Evolutionary conservation across 768 basidiomycete species (phyloP), one percentile per base, ranked within the genome.

Genomic region (Mycena crocata): DNA sequence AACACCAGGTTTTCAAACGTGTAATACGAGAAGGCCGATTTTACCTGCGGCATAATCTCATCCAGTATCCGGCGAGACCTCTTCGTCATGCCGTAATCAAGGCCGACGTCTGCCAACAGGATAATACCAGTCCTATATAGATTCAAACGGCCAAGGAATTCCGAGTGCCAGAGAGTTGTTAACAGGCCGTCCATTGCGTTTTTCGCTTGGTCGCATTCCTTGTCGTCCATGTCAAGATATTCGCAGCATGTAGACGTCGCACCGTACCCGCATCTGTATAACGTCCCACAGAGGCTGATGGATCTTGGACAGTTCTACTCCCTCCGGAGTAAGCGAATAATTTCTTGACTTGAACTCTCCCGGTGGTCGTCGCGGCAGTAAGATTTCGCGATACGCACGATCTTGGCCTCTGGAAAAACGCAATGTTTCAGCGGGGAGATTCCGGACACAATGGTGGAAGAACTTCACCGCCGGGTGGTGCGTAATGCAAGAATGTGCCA

Each of bases 1-100:
- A 21, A 46, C 17, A 67, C 3, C 24, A 31, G 3, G 30, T 59
- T 14, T 51, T n/a, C n/a, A 35, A 5, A 15, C 23, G 17, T 57
- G 6, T 37, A 54, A 30, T 42, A 26, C 9, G 44, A 26, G 32
- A 40, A 30, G 23, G 69, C 7, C 17, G 19, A 23, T 34, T 80
- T 65, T 63, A 91, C 94, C 80, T 95, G 94, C 24, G 94, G 94
- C 83, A 95, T 86, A 49, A 94, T 87, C 64, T 92, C 93, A 51
- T 93, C 90, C 49, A 96, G 71, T 54, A 94, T 83, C 62, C 83
- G 84, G 68, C 80, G 82, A 62, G 88, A 89, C 64, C 87, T 84
- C 71, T 87, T 86, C 17, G 90, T 85, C 86, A 94, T 88, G 19
- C 89, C 90, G 73, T 92, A 91, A 71, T 94, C 92, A 23, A 95